Conservation (phyloP, 2,329 filamentous ascomycete species). For the Apiospora phragmitis region DNA sequence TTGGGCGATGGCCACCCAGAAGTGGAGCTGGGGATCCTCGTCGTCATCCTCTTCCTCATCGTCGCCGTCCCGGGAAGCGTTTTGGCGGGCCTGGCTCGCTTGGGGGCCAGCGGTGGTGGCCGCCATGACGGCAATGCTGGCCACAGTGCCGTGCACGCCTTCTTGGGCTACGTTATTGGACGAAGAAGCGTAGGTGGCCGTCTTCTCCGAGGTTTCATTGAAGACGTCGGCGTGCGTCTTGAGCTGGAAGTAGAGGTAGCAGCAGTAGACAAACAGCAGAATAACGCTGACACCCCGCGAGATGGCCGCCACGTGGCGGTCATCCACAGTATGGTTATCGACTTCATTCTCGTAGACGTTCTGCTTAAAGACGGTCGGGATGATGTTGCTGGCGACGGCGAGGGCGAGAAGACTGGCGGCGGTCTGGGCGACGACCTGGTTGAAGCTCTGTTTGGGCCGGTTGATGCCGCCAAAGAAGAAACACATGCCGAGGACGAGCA, state of each 20-base stretch:
- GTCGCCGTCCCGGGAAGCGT: slow-evolving; percentile 26
- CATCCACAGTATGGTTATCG: slow-evolving; percentile 43
- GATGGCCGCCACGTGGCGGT: slow-evolving; percentile 55
- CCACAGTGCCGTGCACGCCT: slow-evolving; percentile 29
- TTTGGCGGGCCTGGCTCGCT: slow-evolving; percentile 31
- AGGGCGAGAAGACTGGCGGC: slow-evolving; percentile 79
- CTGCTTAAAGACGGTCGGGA: slow-evolving; percentile 82
- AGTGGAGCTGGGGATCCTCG: slow-evolving; percentile 73
- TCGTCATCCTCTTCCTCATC: slow-evolving; percentile 51
- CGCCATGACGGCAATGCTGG: slow-evolving; percentile 33
- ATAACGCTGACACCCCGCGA: slow-evolving; percentile 78
- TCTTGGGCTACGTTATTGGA: slow-evolving; percentile 8
- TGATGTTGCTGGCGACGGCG: slow-evolving; percentile 78
- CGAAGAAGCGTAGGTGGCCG: slow-evolving; percentile 69
- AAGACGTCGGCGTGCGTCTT: slow-evolving; percentile 82
- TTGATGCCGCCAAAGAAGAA: slow-evolving; percentile 87
- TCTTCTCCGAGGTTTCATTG: slow-evolving; percentile 49
- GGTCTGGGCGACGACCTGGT: slow-evolving; percentile 88
- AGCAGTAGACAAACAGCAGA: slow-evolving; percentile 78
- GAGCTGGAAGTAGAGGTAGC: slow-evolving; percentile 88
- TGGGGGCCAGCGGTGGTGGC: slow-evolving; percentile 31
- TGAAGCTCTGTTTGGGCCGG: slow-evolving; percentile 83
- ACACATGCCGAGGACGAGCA: slow-evolving; percentile 87
- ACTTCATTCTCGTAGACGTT: slow-evolving; percentile 46
- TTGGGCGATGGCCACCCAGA: slow-evolving; percentile 70